phyloP scores from a whole-genome alignment of 2,329 filamentous ascomycete genomes.

The Whalleya microplaca region DNA sequence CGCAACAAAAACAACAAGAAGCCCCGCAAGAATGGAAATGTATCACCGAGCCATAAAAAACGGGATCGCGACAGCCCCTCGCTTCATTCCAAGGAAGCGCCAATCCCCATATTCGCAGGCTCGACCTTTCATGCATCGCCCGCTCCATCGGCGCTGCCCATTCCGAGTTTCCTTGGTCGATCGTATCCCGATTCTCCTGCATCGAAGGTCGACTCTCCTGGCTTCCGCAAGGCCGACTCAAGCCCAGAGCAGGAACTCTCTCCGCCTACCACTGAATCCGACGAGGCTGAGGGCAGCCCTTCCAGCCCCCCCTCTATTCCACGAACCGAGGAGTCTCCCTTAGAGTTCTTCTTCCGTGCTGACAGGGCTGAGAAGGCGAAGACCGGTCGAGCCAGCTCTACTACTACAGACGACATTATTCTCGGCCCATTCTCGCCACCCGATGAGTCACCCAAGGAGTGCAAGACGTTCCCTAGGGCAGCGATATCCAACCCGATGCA shows the following conservation, averaged over 20 bases:
- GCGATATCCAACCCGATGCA: constrained; percentile 38
- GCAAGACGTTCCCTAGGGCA: constrained; percentile 37
- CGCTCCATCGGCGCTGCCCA: constrained; percentile 84
- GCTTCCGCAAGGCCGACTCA: constrained; percentile 44
- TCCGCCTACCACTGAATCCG: constrained; percentile 56
- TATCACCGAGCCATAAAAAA: constrained; percentile 48
- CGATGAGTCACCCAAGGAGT: constrained; percentile 41
- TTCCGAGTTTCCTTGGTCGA: constrained; percentile 84
- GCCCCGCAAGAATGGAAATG: constrained; percentile 36
- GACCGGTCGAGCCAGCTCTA: constrained; percentile 56
- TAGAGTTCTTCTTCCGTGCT: constrained; percentile 89
- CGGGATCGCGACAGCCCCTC: constrained; percentile 50
- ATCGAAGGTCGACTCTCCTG: constrained; percentile 43
- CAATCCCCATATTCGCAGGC: constrained; percentile 76
- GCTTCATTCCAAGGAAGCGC: constrained; percentile 50
- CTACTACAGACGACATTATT: constrained; percentile 45
- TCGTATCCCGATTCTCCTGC: constrained; percentile 69
- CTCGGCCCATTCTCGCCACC: constrained; percentile 58
- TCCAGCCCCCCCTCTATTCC: constrained; percentile 41
- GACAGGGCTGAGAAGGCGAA: constrained; percentile 77
- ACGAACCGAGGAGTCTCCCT: constrained; percentile 66
- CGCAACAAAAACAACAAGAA: constrained; percentile 32
- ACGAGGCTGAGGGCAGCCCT: constrained; percentile 54
- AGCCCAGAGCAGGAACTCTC: constrained; percentile 50
- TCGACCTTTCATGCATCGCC: constrained; percentile 95